Percentiles rank a stretch among this genome's conserved stretches.
Conservation (phyloP, 208 protist species). For the Crithidia thermophila region DNA sequence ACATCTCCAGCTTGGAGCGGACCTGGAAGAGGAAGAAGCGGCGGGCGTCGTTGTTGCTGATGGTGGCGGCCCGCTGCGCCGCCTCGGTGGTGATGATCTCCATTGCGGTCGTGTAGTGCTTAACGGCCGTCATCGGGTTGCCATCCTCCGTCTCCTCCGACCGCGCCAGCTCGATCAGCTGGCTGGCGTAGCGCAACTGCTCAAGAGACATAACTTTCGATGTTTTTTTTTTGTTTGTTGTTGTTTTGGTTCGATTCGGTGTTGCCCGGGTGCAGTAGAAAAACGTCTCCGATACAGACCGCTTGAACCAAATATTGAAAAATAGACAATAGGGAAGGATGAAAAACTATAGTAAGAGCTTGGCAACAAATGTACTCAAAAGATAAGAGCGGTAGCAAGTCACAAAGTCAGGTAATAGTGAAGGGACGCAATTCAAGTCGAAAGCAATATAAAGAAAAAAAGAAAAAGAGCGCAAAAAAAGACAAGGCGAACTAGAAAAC, state of each 20-base stretch:
- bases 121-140: slow-evolving; percentile 70
- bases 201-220: slow-evolving; percentile 30
- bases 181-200: slow-evolving; percentile 36
- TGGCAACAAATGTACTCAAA: too few species aligned
- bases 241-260: slow-evolving; percentile 2
- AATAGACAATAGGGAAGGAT: too few species aligned
- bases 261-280: too few species aligned
- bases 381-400: too few species aligned
- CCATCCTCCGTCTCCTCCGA: slow-evolving; percentile 71
- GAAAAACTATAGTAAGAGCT: too few species aligned
- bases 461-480: slow-evolving; percentile 1
- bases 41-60: slow-evolving; percentile 37
- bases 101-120: slow-evolving; percentile 78
- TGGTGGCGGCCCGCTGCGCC: slow-evolving; percentile 29
- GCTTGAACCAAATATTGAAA: too few species aligned
- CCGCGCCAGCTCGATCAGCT: slow-evolving; percentile 64
- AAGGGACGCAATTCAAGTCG: neutral
- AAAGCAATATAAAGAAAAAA: neutral
- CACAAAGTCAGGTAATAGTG: too few species aligned
- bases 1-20: slow-evolving; percentile 58
- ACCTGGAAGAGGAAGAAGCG: slow-evolving; percentile 80
- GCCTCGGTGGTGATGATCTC: slow-evolving; percentile 61
- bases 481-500: neutral
- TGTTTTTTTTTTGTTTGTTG: slow-evolving; percentile 13
- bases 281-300: too few species aligned